phyloP scores from a whole-genome alignment of 768 basidiomycete species.

The Tricholoma flavovirens region DNA sequence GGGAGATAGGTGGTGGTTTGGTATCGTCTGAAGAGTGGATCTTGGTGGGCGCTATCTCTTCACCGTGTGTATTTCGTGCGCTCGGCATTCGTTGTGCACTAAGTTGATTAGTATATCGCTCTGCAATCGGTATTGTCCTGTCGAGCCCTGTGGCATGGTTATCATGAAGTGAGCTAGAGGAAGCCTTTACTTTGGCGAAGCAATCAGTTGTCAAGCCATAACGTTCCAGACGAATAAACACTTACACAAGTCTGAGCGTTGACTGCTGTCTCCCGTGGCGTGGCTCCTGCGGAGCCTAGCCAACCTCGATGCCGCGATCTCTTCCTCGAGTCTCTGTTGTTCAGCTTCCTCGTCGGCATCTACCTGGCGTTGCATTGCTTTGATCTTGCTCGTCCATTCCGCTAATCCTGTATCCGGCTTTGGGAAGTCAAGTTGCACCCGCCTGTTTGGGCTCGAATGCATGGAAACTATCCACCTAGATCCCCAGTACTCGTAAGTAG shows the following conservation, averaged over 20 bases:
- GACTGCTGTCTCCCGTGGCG: conserved; percentile 28
- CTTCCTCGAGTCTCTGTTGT: conserved; percentile 59
- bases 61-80: conserved; percentile 8
- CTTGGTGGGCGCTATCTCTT: conserved; percentile 1
- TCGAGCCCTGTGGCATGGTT: conserved; percentile 16
- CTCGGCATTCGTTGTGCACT: conserved; percentile 44
- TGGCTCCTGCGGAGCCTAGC: conserved; percentile 46
- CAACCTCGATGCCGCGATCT: conserved; percentile 51
- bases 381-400: conserved; percentile 79
- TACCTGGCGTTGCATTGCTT: conserved; percentile 72
- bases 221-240: conserved; percentile 7
- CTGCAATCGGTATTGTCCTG: conserved; percentile 20
- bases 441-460: conserved; percentile 3
- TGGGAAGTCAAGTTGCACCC: conserved; percentile 31
- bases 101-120: conserved; percentile 37
- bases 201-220: neutral
- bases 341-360: conserved; percentile 79
- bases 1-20: conserved; percentile 52
- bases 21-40: conserved; percentile 14
- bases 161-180: neutral
- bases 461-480: conserved; percentile 1
- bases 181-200: neutral
- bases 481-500: too few relatives aligned
- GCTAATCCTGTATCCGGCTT: conserved; percentile 64
- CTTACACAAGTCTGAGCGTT: conserved; percentile 45